Evolutionary conservation across 345 rosid species (phyloP).

Genomic region (Barbarea vulgaris): DNA sequence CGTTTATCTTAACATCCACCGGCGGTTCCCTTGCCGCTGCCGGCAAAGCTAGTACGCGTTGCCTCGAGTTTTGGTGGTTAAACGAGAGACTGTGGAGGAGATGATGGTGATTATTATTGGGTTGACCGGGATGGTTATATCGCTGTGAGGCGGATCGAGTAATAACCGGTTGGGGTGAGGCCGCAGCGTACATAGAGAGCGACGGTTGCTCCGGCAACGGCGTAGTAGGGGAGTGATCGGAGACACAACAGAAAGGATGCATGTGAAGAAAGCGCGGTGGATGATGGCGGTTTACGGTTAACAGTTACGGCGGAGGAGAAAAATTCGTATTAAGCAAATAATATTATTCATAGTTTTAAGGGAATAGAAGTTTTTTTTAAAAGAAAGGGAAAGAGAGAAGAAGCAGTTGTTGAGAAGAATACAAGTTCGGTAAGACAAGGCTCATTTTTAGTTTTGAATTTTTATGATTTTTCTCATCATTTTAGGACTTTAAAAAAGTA

Average conservation of each 20-base stretch:
- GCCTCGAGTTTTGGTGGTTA: constrained; percentile 27
- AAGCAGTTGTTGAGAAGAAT: not conserved
- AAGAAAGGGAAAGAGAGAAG: not conserved
- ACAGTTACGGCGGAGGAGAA: constrained; percentile 14
- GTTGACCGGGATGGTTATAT: not conserved
- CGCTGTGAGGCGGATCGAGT: constrained; percentile 41
- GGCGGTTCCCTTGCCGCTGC: constrained; percentile 44
- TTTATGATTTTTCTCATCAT: not conserved
- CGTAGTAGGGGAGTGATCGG: constrained; percentile 48
- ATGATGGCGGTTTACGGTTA: constrained; percentile 19
- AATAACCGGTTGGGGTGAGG: constrained; percentile 29
- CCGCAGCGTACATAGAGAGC: constrained; percentile 22
- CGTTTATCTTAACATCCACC: constrained; percentile 74
- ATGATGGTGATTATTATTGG: constrained; percentile 1
- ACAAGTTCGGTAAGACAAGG: not conserved
- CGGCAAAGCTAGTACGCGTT: constrained; percentile 13
- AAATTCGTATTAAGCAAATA: not conserved
- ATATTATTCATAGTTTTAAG: too few species aligned
- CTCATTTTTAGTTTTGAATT: not conserved
- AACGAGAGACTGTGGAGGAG: constrained; percentile 37
- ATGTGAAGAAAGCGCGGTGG: constrained; percentile 35
- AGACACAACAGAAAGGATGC: constrained; percentile 68
- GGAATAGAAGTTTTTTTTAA: too few species aligned
- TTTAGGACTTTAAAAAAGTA: constrained; percentile 1
- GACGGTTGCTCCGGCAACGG: constrained; percentile 32